Base-by-base conservation (phyloP, 345 rosid species). In the Eucalyptus urophylla region DNA sequence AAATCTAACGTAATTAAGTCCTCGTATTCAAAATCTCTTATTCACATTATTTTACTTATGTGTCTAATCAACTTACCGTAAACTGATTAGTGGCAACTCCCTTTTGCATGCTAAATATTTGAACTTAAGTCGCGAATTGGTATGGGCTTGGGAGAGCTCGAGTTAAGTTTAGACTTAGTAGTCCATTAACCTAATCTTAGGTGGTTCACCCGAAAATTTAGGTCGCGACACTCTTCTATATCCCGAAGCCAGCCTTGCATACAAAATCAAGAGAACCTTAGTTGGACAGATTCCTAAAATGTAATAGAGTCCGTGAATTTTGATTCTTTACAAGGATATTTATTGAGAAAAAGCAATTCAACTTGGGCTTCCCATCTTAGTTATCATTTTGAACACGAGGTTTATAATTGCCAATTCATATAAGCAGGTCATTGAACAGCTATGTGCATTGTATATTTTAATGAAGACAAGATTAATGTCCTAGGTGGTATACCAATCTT, bases 1-100 rank as follows among this genome's bases (percentile, higher is more conserved):
- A 49, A 49, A 49, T 49, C 6, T 49, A 6, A 49, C 1, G 15
- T 49, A 49, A 49, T 49, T 15, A 49, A 49, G 50, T 49, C 50
- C 1, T 0, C 6, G 2, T 13, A 49, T 6, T 49, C 50, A 49
- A 2, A 49, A 49, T 49, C 15, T 49, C 0, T 49, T 1, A 14
- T 49, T 49, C 2, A 2, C 9, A 5, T 49, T 49, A 49, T 14
- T 49, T 12, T 2, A 49, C 15, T 49, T 49, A 14, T 5, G 50
- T 49, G 14, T 49, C 15, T 13, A 13, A 49, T 49, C 15, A 2
- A 49, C 6, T 6, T 14, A 49, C 6, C 6, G 0, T 4, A 49
- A 49, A 13, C 14, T 13, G 50, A 49, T 49, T 49, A 49, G 5
- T 49, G 50, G 15, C 1, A 14, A 13, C 1, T 49, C 50, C 13